Conservation (phyloP, 306 rosid genomes). For the Trifolium dubium region DNA sequence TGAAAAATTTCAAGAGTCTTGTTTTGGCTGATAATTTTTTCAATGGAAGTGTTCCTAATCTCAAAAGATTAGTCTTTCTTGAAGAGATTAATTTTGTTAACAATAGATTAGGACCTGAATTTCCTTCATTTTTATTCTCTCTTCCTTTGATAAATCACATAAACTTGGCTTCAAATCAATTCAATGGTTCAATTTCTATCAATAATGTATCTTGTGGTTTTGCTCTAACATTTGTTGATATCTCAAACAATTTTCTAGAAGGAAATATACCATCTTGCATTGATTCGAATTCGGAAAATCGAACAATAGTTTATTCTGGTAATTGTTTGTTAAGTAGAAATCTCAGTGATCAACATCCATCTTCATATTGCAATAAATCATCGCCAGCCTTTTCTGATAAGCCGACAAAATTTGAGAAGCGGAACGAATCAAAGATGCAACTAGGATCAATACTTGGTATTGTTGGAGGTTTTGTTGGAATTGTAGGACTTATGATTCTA, state of each 20-base stretch:
- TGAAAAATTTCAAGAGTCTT: constrained; percentile 59
- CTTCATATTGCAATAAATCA: constrained; percentile 58
- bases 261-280: constrained; percentile 81
- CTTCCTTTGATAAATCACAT: constrained; percentile 68
- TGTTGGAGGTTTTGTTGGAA: constrained; percentile 59
- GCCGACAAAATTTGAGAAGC: constrained; percentile 46
- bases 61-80: constrained; percentile 51
- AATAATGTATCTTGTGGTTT: constrained; percentile 52
- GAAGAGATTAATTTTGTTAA: constrained; percentile 62
- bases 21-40: constrained; percentile 69
- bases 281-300: constrained; percentile 55
- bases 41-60: constrained; percentile 77
- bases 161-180: constrained; percentile 65
- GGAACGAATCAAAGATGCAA: constrained; percentile 42
- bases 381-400: constrained; percentile 64
- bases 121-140: constrained; percentile 71
- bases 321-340: constrained; percentile 69
- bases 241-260: constrained; percentile 70
- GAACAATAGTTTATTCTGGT: constrained; percentile 59
- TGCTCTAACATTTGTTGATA: constrained; percentile 61
- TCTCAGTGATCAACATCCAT: constrained; percentile 54
- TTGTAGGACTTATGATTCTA: constrained; percentile 50
- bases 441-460: constrained; percentile 57
- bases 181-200: constrained; percentile 63
- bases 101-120: constrained; percentile 68